phyloP scores from a whole-genome alignment of 2,329 filamentous ascomycete species.

The Epichloe elymi region DNA sequence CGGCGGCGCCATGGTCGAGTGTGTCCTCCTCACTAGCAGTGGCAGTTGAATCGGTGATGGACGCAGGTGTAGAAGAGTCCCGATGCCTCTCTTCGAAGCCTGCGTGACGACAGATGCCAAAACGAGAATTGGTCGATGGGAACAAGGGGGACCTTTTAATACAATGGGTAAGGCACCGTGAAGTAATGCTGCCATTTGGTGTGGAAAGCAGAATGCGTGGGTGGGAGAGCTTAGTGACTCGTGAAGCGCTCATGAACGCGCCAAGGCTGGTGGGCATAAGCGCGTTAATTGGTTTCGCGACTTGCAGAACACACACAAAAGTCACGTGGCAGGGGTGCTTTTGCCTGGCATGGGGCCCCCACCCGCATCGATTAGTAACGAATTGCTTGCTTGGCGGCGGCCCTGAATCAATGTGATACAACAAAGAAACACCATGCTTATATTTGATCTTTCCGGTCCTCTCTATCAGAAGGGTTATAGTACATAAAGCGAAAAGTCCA shows the following conservation, averaged over 20 bases:
- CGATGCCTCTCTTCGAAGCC: constrained; percentile 6
- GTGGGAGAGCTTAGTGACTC: constrained; percentile 5
- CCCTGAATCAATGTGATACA: not conserved
- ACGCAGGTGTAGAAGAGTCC: constrained; percentile 1
- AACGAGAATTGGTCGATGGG: too few relatives aligned
- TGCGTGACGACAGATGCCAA: not conserved
- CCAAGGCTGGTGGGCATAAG: constrained; percentile 20
- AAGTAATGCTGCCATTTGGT: not conserved
- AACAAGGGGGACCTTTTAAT: not conserved
- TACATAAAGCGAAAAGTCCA: constrained; percentile 16
- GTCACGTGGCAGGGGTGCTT: constrained; percentile 4
- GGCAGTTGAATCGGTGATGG: constrained; percentile 3
- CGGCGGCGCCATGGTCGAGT: constrained; percentile 31
- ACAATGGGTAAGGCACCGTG: not conserved
- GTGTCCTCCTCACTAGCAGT: not conserved
- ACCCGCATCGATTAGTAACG: not conserved
- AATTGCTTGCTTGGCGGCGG: not conserved
- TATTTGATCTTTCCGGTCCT: constrained; percentile 12
- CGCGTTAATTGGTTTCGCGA: constrained; percentile 25
- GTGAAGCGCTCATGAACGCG: constrained; percentile 22
- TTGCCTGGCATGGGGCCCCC: not conserved
- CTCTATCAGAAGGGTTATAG: constrained; percentile 11
- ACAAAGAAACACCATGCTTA: constrained; percentile 8
- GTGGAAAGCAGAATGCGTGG: not conserved
- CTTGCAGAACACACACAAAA: not conserved